Evolutionary conservation across 352 stramenopile genomes (phyloP).

Genomic region (Phytophthora colocasiae): DNA sequence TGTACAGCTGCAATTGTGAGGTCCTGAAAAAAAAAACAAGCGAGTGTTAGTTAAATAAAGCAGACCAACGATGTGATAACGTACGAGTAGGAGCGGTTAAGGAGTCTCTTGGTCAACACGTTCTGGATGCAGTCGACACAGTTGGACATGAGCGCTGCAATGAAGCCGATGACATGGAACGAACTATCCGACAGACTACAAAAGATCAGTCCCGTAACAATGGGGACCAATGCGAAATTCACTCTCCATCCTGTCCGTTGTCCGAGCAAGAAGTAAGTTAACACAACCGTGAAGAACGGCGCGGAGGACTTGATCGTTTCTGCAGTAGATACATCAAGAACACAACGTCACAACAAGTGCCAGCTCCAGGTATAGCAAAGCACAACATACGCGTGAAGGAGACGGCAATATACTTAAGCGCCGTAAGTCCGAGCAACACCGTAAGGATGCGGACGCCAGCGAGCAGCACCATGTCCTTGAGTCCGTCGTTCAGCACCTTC

Average conservation of each 20-base stretch:
- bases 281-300: conserved; percentile 91
- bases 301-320: conserved; percentile 94
- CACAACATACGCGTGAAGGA: conserved; percentile 84
- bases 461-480: conserved; percentile 89
- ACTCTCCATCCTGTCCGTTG: conserved; percentile 86
- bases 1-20: conserved; percentile 92
- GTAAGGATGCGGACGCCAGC: conserved; percentile 86
- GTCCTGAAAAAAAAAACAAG: conserved; percentile 39
- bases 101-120: conserved; percentile 89
- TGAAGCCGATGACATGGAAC: conserved; percentile 91
- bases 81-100: conserved; percentile 85
- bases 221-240: conserved; percentile 87
- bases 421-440: conserved; percentile 89
- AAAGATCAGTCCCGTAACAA: conserved; percentile 85
- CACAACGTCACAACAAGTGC: conserved; percentile 17
- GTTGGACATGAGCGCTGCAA: conserved; percentile 90
- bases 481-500: conserved; percentile 62
- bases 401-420: conserved; percentile 92
- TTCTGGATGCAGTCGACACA: conserved; percentile 94
- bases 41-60: conserved; percentile 5
- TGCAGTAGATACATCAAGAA: conserved; percentile 28
- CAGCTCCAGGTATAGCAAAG: conserved; percentile 1
- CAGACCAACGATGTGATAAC: conserved; percentile 7
- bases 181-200: conserved; percentile 89
- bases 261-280: conserved; percentile 86